Evolutionary conservation across 495 filamentous ascomycete genomes (phyloP).

Genomic region (Talaromyces ruber): DNA sequence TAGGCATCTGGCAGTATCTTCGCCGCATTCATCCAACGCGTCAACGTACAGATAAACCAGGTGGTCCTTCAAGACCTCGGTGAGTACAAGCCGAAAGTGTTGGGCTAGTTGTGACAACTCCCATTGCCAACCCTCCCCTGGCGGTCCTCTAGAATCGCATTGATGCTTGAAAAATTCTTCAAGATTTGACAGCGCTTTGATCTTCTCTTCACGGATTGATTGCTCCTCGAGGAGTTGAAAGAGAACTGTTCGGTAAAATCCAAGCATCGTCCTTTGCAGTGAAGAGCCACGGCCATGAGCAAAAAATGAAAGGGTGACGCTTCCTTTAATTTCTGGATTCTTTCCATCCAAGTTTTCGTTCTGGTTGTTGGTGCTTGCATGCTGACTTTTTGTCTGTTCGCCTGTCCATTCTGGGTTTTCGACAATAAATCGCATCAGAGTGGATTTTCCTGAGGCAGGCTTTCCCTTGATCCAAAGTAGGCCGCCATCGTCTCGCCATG

Average conservation of each 20-base stretch:
- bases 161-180: not conserved
- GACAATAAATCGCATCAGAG: not conserved
- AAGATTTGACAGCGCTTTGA: conserved; percentile 1
- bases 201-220: conserved; percentile 8
- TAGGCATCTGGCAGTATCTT: conserved; percentile 11
- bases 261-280: conserved; percentile 20
- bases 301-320: conserved; percentile 22
- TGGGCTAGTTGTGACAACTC: not conserved
- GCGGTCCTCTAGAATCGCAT: not conserved
- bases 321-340: not conserved
- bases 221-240: conserved; percentile 15
- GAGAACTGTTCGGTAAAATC: conserved; percentile 26
- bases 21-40: conserved; percentile 24
- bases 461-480: not conserved
- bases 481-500: not conserved
- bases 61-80: not conserved
- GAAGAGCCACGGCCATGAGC: conserved; percentile 23
- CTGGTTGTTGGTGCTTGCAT: not conserved
- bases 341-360: not conserved
- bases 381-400: not conserved
- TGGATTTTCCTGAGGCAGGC: not conserved
- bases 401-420: not conserved
- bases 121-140: not conserved
- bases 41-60: conserved; percentile 15
- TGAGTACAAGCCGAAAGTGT: not conserved